A percentile compares a stretch with the other conserved stretches of the same genome.
These are phyloP conservation scores for Cyclostephanos tholiformis DNA, from an alignment of 108 stramenopile species.

Conservation along the genomic window DNA sequence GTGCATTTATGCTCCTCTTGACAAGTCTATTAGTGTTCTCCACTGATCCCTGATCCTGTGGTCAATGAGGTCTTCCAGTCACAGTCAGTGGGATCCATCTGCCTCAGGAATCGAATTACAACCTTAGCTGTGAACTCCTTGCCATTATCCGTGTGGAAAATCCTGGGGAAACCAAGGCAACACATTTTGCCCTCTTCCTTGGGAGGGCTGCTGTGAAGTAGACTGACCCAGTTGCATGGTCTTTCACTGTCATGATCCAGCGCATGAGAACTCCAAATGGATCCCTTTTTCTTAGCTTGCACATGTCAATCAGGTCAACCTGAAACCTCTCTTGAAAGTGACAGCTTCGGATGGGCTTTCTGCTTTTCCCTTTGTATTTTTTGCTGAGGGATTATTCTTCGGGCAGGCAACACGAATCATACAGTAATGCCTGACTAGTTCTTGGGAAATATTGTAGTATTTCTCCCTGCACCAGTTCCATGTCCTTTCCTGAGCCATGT, in stretches of 20 bases:
- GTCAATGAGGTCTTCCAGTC: not conserved
- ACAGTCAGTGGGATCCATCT: not conserved
- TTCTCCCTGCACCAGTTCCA: too few species aligned
- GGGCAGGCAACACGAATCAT: not conserved
- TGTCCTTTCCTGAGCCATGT: too few species aligned
- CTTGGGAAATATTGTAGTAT: not conserved
- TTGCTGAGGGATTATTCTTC: not conserved
- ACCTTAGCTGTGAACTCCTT: not conserved
- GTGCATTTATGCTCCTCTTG: too few species aligned
- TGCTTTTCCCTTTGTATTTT: not conserved
- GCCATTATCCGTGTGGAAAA: not conserved
- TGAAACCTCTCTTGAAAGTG: not conserved
- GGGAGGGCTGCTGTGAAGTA: not conserved
- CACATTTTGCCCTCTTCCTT: not conserved
- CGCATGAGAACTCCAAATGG: not conserved
- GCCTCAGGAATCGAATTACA: not conserved
- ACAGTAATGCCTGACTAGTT: not conserved
- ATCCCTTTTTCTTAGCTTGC: not conserved
- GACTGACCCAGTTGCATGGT: not conserved
- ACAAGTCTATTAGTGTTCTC: too few species aligned
- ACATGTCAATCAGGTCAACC: not conserved
- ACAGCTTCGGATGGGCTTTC: not conserved
- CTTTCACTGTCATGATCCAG: not conserved
- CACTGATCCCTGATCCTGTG: too few species aligned
- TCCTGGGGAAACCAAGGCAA: not conserved